These are phyloP conservation scores for Alternaria burnsii DNA, from an alignment of 2,329 filamentous ascomycete genomes.

Conservation along the genomic window DNA sequence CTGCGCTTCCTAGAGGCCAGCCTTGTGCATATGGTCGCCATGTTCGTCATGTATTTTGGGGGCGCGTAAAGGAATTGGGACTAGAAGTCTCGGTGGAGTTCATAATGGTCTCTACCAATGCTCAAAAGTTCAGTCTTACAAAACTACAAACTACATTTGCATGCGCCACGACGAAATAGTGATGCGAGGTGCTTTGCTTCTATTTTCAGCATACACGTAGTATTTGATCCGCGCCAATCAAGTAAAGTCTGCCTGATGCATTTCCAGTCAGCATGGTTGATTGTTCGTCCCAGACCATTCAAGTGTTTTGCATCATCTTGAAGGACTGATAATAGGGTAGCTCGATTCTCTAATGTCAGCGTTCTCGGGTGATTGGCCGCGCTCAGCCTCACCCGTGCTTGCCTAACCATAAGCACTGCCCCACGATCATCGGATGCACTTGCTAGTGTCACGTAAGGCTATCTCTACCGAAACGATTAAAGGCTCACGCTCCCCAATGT, in stretches of 20 bases:
- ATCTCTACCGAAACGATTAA: background rate
- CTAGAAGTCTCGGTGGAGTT: slow-evolving; percentile 13
- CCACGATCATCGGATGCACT: background rate
- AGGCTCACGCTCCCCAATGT: background rate
- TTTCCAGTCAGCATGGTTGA: background rate
- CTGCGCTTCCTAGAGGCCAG: slow-evolving; percentile 3
- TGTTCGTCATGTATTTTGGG: slow-evolving; percentile 24
- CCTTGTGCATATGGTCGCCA: slow-evolving; percentile 30
- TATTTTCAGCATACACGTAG: background rate
- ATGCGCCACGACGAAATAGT: background rate
- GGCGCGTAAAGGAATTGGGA: background rate
- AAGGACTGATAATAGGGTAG: background rate
- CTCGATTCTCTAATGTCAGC: background rate
- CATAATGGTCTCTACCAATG: slow-evolving; percentile 17
- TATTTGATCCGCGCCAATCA: background rate
- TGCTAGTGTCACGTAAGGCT: slow-evolving; percentile 8
- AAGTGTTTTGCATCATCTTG: background rate
- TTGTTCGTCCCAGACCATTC: background rate
- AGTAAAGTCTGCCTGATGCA: background rate
- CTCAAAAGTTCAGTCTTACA: slow-evolving; percentile 20
- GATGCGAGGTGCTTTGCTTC: background rate
- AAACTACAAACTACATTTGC: background rate
- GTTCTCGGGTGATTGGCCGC: background rate
- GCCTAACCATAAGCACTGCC: slow-evolving; percentile 9
- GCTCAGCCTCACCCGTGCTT: slow-evolving; percentile 8